Conservation (phyloP, 2,329 filamentous ascomycete species). For the Pseudogymnoascus sp. region DNA sequence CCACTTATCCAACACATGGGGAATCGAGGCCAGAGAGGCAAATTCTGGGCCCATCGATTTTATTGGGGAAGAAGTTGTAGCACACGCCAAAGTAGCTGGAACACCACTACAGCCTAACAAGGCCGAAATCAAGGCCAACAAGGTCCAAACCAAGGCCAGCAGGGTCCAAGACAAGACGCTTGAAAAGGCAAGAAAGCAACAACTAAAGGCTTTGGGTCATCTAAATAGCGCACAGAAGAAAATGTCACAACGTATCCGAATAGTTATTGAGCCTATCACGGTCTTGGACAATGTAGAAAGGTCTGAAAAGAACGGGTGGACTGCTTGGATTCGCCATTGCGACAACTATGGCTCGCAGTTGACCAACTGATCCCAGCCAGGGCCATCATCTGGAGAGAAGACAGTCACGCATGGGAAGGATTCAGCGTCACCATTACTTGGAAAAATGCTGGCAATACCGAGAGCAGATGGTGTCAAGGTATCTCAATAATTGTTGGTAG, state of each 20-base stretch:
- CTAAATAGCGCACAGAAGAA: slow-evolving; percentile 8
- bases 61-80: not conserved
- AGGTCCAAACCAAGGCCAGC: not conserved
- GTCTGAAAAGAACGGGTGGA: slow-evolving; percentile 15
- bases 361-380: not conserved
- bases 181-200: not conserved
- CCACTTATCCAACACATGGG: slow-evolving; percentile 8
- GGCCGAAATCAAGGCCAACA: not conserved
- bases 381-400: not conserved
- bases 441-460: not conserved
- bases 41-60: not conserved
- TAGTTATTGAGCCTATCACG: slow-evolving; percentile 15
- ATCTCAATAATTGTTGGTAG: not conserved
- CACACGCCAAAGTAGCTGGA: not conserved
- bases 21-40: not conserved
- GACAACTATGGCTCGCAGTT: not conserved
- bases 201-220: not conserved
- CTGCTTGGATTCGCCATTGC: slow-evolving; percentile 10
- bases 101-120: not conserved
- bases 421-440: not conserved
- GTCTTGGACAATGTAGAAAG: slow-evolving; percentile 13
- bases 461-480: not conserved
- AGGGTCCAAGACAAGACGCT: not conserved
- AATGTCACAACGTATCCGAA: slow-evolving; percentile 12
- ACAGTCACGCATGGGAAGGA: not conserved